phyloP scores from a whole-genome alignment of 2,329 filamentous ascomycete genomes.

The Chaetothyriales sp. region DNA sequence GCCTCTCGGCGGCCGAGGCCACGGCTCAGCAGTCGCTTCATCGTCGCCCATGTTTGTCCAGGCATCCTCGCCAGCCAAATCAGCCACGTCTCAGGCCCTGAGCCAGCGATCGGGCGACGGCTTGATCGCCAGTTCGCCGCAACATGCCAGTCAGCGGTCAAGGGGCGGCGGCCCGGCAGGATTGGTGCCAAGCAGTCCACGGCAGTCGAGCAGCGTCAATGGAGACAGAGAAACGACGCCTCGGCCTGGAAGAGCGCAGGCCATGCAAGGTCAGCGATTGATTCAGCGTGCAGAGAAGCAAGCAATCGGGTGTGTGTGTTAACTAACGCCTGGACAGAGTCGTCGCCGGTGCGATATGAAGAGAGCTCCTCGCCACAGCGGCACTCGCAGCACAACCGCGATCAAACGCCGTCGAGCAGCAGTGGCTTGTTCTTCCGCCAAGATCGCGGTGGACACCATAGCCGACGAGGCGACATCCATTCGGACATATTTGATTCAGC shows the following conservation, averaged over 20 bases:
- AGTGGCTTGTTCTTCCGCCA: conserved; percentile 75
- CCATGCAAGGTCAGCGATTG: conserved; percentile 27
- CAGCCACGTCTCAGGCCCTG: conserved; percentile 24
- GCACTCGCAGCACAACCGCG: conserved; percentile 40
- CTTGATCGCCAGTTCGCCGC: conserved; percentile 37
- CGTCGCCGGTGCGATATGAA: conserved; percentile 82
- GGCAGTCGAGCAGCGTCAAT: conserved; percentile 23
- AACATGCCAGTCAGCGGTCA: conserved; percentile 9
- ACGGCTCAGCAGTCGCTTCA: conserved; percentile 35
- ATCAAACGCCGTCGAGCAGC: conserved; percentile 66
- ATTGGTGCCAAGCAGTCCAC: neutral
- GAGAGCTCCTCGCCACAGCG: conserved; percentile 77
- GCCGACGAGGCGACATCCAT: conserved; percentile 73
- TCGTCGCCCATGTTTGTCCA: conserved; percentile 75
- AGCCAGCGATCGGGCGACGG: conserved; percentile 21
- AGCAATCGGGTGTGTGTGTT: neutral
- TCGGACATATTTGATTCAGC: conserved; percentile 54
- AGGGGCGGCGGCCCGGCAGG: neutral
- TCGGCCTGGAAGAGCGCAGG: conserved; percentile 23
- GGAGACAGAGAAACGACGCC: conserved; percentile 33
- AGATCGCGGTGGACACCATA: conserved; percentile 40
- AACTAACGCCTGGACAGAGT: conserved; percentile 45
- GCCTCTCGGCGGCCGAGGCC: conserved; percentile 21
- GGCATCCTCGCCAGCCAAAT: conserved; percentile 40
- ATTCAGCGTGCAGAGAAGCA: neutral